phyloP scores from a whole-genome alignment of 1,139 yeast species.

The Lodderomyces parapsilosis region DNA sequence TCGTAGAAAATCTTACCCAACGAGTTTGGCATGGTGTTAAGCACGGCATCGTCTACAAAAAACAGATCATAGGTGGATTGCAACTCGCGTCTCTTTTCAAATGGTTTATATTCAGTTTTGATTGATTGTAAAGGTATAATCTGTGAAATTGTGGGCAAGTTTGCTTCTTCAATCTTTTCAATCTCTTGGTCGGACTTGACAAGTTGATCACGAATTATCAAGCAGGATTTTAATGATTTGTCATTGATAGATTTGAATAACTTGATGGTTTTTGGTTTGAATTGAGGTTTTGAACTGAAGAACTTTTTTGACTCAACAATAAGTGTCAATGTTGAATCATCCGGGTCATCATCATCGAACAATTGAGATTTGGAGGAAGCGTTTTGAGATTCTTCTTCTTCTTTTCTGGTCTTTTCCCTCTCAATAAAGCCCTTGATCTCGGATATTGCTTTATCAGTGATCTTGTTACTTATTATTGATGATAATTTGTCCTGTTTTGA shows the following conservation, averaged over 20 bases:
- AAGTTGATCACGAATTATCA: constrained; percentile 69
- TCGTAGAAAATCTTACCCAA: constrained; percentile 78
- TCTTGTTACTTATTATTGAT: constrained; percentile 20
- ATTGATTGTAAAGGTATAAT: constrained; percentile 56
- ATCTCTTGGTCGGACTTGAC: constrained; percentile 58
- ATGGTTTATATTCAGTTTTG: constrained; percentile 66
- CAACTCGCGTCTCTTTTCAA: constrained; percentile 69
- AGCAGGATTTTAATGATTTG: constrained; percentile 59
- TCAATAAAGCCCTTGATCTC: constrained; percentile 49
- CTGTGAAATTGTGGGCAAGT: constrained; percentile 46
- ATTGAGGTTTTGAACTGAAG: constrained; percentile 57
- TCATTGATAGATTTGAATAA: constrained; percentile 51
- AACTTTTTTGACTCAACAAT: constrained; percentile 66
- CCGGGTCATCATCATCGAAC: constrained; percentile 55
- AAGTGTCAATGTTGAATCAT: constrained; percentile 50
- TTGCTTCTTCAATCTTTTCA: constrained; percentile 57
- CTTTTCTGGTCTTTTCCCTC: constrained; percentile 24
- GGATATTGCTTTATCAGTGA: constrained; percentile 45
- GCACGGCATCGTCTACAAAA: constrained; percentile 77
- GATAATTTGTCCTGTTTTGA: constrained; percentile 3
- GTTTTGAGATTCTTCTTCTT: constrained; percentile 12
- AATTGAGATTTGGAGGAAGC: constrained; percentile 24
- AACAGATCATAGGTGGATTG: constrained; percentile 65
- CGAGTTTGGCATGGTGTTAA: constrained; percentile 76
- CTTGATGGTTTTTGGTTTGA: constrained; percentile 69